These are phyloP conservation scores for Nidularia pulvinata DNA, from an alignment of 768 basidiomycete genomes.

Conservation along the genomic window DNA sequence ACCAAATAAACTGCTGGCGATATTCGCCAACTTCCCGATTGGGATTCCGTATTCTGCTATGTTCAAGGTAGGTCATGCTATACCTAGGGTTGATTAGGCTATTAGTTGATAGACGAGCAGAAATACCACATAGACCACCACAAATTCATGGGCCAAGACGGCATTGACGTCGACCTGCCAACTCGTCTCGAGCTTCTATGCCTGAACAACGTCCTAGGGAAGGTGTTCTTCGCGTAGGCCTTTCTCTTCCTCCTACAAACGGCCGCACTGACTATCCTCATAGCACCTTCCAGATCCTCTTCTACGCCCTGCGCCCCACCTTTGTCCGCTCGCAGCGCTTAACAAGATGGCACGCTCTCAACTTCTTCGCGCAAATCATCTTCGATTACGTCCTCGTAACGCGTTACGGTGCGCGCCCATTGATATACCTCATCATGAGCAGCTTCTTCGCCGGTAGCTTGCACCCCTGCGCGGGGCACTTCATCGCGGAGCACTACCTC, in stretches of 20 bases:
- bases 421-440: slow-evolving; percentile 84
- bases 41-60: slow-evolving; percentile 94
- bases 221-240: slow-evolving; percentile 94
- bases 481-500: slow-evolving; percentile 96
- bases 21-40: slow-evolving; percentile 92
- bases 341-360: slow-evolving; percentile 85
- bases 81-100: not conserved
- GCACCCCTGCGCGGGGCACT: slow-evolving; percentile 96
- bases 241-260: slow-evolving; percentile 9
- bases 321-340: slow-evolving; percentile 84
- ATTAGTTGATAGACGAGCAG: slow-evolving; percentile 27
- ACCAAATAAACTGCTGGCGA: slow-evolving; percentile 85
- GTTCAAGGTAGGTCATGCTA: slow-evolving; percentile 70
- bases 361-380: slow-evolving; percentile 64
- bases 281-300: slow-evolving; percentile 97
- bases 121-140: slow-evolving; percentile 97
- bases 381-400: slow-evolving; percentile 72
- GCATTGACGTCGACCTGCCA: slow-evolving; percentile 95
- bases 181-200: slow-evolving; percentile 82
- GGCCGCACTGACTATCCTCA: not conserved
- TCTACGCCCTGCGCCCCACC: slow-evolving; percentile 95
- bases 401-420: slow-evolving; percentile 37
- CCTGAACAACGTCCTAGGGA: slow-evolving; percentile 95
- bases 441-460: slow-evolving; percentile 97
- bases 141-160: slow-evolving; percentile 94